These are phyloP conservation scores for Ochetophila trinervis DNA, from an alignment of 306 rosid genomes.

Conservation along the genomic window DNA sequence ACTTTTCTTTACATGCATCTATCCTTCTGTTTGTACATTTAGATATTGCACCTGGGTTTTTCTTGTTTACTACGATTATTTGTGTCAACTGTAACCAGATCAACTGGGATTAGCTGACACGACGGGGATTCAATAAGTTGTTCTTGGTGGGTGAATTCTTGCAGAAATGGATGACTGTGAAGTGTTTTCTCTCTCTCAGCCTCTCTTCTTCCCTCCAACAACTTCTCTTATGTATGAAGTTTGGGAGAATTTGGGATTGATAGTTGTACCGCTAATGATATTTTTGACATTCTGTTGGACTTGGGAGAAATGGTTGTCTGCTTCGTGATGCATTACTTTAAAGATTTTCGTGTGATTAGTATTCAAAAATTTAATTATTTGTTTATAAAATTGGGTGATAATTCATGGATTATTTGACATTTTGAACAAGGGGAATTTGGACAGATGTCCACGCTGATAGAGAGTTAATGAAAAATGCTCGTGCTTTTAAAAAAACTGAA, in stretches of 20 bases:
- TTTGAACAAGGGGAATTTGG: no score
- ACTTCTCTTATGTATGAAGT: slow-evolving; percentile 39
- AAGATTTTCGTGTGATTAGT: slow-evolving; percentile 10
- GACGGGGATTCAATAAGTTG: slow-evolving; percentile 7
- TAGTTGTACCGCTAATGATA: slow-evolving; percentile 44
- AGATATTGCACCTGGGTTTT: neutral
- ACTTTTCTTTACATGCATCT: neutral
- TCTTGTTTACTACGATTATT: neutral
- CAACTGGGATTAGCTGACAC: slow-evolving; percentile 32
- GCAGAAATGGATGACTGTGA: slow-evolving; percentile 17
- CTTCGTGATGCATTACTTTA: slow-evolving; percentile 29
- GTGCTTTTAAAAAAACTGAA: no score
- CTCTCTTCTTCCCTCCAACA: slow-evolving; percentile 32
- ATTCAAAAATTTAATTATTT: slow-evolving; percentile 2
- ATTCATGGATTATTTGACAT: neutral
- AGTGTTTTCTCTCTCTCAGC: slow-evolving; percentile 35
- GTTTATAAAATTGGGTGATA: neutral
- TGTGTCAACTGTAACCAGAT: slow-evolving; percentile 25
- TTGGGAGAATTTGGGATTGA: slow-evolving; percentile 35
- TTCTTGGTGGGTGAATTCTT: slow-evolving; percentile 14
- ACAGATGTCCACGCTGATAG: no score
- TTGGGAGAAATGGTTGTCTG: slow-evolving; percentile 27
- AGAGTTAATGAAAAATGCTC: no score
- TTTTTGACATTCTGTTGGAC: slow-evolving; percentile 28
- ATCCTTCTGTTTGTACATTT: neutral